A percentile compares a stretch with the other conserved stretches of the same genome.
phyloP scores from a whole-genome alignment of 1,139 yeast genomes.

The Hanseniaspora sp. region DNA sequence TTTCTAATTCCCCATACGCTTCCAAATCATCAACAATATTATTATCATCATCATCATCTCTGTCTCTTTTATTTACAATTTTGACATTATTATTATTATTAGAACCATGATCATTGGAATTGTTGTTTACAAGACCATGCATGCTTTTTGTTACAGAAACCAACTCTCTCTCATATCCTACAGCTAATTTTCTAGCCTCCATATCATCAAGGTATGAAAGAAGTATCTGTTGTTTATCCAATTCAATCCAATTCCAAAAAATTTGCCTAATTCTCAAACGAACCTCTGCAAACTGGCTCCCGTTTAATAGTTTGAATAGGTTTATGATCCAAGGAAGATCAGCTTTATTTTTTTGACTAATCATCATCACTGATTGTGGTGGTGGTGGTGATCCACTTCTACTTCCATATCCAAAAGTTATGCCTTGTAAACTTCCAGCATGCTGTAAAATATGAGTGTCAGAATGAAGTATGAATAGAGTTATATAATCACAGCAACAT shows the following conservation, averaged over 20 bases:
- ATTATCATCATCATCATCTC: background rate
- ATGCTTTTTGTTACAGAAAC: no score
- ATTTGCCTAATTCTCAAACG: background rate
- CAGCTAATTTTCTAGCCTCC: background rate
- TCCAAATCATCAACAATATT: background rate
- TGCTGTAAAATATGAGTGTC: background rate
- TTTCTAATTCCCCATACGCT: background rate
- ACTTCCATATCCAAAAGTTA: no score
- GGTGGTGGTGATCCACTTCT: background rate
- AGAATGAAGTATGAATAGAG: background rate
- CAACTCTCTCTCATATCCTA: conserved; percentile 2
- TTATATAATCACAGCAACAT: conserved; percentile 13
- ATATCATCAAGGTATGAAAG: background rate
- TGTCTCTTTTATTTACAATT: background rate
- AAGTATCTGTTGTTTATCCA: background rate
- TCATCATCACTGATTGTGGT: no score
- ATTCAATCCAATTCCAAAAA: conserved; percentile 3
- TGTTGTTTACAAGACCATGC: no score
- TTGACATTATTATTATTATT: background rate
- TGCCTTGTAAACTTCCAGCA: no score
- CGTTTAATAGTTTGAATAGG: background rate
- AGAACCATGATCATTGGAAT: no score
- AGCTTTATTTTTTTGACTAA: background rate
- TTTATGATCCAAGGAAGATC: background rate
- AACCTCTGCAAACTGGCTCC: conserved; percentile 4